Percentiles rank a stretch among this genome's conserved stretches.
Conservation (phyloP, 1,284 basidiomycete genomes). For the Trametes versicolor region DNA sequence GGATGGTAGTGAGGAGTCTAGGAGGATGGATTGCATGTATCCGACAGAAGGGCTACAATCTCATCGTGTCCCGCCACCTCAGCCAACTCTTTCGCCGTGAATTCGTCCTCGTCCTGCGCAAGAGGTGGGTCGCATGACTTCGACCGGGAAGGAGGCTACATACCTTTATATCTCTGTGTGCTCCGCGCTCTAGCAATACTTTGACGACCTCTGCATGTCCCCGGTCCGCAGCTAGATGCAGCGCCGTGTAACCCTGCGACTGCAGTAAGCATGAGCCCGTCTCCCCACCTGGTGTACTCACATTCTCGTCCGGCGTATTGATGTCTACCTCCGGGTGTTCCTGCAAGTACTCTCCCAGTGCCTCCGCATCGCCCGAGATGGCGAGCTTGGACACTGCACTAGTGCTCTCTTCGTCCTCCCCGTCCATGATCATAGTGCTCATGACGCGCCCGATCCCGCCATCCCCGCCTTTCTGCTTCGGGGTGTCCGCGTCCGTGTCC, state of each 20-base stretch:
- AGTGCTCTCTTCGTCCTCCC: conserved; percentile 49
- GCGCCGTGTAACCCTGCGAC: conserved; percentile 81
- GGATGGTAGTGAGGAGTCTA: conserved; percentile 1
- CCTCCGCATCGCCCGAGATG: conserved; percentile 61
- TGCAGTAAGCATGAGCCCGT: not conserved
- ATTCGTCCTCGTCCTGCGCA: conserved; percentile 74
- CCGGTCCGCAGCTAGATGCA: conserved; percentile 88
- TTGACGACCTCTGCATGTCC: conserved; percentile 69
- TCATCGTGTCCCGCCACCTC: conserved; percentile 70
- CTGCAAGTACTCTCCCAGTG: conserved; percentile 57
- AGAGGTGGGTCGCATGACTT: not conserved
- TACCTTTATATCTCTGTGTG: conserved; percentile 72
- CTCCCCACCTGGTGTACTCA: conserved; percentile 48
- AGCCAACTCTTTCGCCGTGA: conserved; percentile 74
- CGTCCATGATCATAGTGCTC: conserved; percentile 61
- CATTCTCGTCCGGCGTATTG: conserved; percentile 69
- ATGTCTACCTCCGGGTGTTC: conserved; percentile 51
- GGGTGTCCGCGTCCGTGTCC: conserved; percentile 33
- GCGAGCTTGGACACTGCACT: conserved; percentile 71
- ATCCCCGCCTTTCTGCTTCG: conserved; percentile 41
- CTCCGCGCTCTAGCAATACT: conserved; percentile 72
- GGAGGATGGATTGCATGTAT: conserved; percentile 23
- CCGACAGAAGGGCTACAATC: conserved; percentile 60
- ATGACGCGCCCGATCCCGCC: conserved; percentile 69
- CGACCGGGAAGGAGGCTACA: conserved; percentile 14